Percentiles rank a stretch among this genome's conserved stretches.
These are phyloP conservation scores for Pseudovirgaria hyperparasitica DNA, from an alignment of 2,329 filamentous ascomycete genomes.

Conservation along the genomic window DNA sequence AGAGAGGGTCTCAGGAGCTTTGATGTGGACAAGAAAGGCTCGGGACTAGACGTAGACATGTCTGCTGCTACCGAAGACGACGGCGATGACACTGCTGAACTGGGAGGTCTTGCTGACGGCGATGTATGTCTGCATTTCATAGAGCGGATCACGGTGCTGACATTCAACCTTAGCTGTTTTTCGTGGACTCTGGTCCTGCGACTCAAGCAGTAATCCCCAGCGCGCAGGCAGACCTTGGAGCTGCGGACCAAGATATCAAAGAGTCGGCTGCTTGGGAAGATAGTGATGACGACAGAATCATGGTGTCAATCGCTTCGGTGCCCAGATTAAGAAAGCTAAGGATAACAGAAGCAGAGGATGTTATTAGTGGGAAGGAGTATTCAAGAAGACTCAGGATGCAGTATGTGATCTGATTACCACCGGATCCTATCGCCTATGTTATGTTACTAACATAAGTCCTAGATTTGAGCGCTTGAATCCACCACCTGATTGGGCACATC, in stretches of 20 bases:
- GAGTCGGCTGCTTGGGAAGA: slow-evolving; percentile 71
- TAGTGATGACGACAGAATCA: slow-evolving; percentile 83
- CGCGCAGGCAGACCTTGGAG: slow-evolving; percentile 26
- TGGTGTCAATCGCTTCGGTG: slow-evolving; percentile 67
- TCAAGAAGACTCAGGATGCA: slow-evolving; percentile 66
- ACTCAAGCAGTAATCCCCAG: slow-evolving; percentile 27
- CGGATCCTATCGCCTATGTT: background rate
- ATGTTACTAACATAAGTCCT: slow-evolving; percentile 1
- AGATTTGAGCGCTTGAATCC: slow-evolving; percentile 44
- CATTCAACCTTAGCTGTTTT: slow-evolving; percentile 48
- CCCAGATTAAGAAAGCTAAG: slow-evolving; percentile 72
- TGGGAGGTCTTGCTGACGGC: slow-evolving; percentile 61
- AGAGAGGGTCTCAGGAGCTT: slow-evolving; percentile 56
- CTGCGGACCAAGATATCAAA: slow-evolving; percentile 22
- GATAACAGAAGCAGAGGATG: slow-evolving; percentile 67
- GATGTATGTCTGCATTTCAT: slow-evolving; percentile 35
- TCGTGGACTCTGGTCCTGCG: slow-evolving; percentile 56
- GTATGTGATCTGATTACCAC: slow-evolving; percentile 30
- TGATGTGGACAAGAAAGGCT: slow-evolving; percentile 28
- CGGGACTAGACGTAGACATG: slow-evolving; percentile 14
- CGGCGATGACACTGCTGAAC: slow-evolving; percentile 30
- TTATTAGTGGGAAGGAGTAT: slow-evolving; percentile 81
- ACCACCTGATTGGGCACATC: slow-evolving; percentile 46
- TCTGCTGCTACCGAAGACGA: slow-evolving; percentile 35
- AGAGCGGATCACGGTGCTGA: slow-evolving; percentile 2